phyloP scores from a whole-genome alignment of 495 filamentous ascomycete genomes.

The Neurospora terricola region DNA sequence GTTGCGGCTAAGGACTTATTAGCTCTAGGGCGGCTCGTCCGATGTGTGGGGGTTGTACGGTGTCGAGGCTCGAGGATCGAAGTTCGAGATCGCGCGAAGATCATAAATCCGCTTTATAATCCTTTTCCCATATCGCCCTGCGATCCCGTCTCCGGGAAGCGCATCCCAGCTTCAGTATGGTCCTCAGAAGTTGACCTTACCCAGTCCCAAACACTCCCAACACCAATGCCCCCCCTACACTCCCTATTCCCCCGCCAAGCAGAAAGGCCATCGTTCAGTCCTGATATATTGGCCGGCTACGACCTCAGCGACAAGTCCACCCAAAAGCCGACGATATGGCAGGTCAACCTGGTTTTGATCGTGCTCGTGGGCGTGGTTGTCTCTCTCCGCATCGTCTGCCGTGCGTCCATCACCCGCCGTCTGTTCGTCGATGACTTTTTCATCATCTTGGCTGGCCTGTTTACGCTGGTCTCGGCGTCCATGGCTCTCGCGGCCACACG shows the following conservation, averaged over 20 bases:
- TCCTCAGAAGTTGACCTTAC: background rate
- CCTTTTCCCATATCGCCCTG: background rate
- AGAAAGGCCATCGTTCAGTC: background rate
- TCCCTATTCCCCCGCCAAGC: background rate
- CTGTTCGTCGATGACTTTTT: constrained; percentile 16
- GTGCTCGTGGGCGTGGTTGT: constrained; percentile 11
- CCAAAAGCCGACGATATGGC: constrained; percentile 5
- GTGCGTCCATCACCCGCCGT: constrained; percentile 8
- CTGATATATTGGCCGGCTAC: constrained; percentile 3
- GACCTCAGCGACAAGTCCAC: constrained; percentile 13
- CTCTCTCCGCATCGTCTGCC: constrained; percentile 7
- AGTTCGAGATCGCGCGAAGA: background rate
- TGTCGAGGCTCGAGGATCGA: background rate
- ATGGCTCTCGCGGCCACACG: constrained; percentile 9
- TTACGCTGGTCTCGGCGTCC: constrained; percentile 12
- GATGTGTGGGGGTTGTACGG: background rate
- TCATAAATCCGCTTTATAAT: background rate
- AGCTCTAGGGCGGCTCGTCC: background rate
- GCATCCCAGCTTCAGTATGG: background rate
- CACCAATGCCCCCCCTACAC: background rate
- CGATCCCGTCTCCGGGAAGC: background rate
- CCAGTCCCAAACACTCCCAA: background rate
- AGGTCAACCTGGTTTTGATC: constrained; percentile 13
- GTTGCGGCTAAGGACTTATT: background rate
- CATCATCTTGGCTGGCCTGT: constrained; percentile 18